A percentile compares a stretch with the other conserved stretches of the same genome.
phyloP scores from a whole-genome alignment of 2,329 filamentous ascomycete species.

The Hyphodiscus sp. region DNA sequence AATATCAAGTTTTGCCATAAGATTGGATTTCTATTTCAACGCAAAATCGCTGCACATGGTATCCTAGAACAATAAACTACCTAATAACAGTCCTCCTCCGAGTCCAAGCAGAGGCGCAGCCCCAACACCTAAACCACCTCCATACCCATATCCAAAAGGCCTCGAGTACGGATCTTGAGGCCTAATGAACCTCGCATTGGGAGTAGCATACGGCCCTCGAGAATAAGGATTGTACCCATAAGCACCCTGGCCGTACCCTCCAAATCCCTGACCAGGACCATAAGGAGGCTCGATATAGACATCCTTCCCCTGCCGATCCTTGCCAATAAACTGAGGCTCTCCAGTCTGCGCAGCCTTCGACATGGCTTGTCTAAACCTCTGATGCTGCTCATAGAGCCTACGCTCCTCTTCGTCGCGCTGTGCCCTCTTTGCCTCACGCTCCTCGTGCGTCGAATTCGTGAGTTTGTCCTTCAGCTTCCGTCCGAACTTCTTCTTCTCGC shows the following conservation, averaged over 20 bases:
- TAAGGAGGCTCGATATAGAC: slow-evolving; percentile 53
- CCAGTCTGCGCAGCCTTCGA: slow-evolving; percentile 44
- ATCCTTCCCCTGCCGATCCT: slow-evolving; percentile 45
- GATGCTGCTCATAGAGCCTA: slow-evolving; percentile 45
- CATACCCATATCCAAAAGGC: slow-evolving; percentile 37
- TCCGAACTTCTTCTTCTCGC: slow-evolving; percentile 39
- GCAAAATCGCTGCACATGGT: neutral
- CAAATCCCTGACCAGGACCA: slow-evolving; percentile 20
- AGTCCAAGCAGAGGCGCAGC: slow-evolving; percentile 38
- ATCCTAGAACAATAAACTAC: slow-evolving; percentile 32
- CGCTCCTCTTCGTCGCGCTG: slow-evolving; percentile 44
- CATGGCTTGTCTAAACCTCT: slow-evolving; percentile 44
- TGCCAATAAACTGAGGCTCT: slow-evolving; percentile 48
- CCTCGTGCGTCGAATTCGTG: slow-evolving; percentile 48
- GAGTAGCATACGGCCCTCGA: slow-evolving; percentile 38
- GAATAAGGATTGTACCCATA: slow-evolving; percentile 41
- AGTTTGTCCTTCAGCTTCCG: slow-evolving; percentile 54
- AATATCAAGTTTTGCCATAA: neutral
- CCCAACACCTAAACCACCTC: slow-evolving; percentile 35
- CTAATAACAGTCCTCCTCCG: slow-evolving; percentile 40
- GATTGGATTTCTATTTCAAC: neutral
- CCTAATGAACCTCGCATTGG: slow-evolving; percentile 42
- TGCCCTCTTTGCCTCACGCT: slow-evolving; percentile 42
- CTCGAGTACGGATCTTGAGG: slow-evolving; percentile 42
- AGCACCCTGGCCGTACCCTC: slow-evolving; percentile 25